A percentile compares a stretch with the other conserved stretches of the same genome.
These are phyloP conservation scores for Chrysanthemum lavandulifolium DNA, from an alignment of 129 eudicot genomes.

Conservation along the genomic window DNA sequence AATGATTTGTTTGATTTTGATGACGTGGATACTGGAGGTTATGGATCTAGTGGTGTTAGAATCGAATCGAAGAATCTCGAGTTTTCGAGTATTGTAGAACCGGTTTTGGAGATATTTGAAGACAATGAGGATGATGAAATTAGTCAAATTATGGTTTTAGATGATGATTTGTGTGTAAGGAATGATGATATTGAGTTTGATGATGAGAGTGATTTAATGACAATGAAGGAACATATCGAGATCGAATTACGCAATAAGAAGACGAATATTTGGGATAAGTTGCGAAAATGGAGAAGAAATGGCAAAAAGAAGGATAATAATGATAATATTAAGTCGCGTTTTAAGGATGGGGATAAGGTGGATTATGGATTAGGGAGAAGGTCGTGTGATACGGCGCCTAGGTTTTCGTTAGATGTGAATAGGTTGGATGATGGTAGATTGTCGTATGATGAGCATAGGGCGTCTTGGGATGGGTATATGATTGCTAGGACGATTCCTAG, in stretches of 20 bases:
- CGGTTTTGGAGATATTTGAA: slow-evolving; percentile 23
- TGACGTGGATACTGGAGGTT: slow-evolving; percentile 25
- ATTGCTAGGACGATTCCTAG: slow-evolving; percentile 77
- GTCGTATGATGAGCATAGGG: slow-evolving; percentile 83
- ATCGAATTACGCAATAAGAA: slow-evolving; percentile 49
- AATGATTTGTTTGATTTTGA: slow-evolving; percentile 35
- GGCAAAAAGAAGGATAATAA: slow-evolving; percentile 28
- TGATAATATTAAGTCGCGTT: slow-evolving; percentile 21
- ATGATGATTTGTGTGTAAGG: slow-evolving; percentile 12
- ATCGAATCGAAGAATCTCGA: slow-evolving; percentile 69
- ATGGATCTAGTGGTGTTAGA: slow-evolving; percentile 16
- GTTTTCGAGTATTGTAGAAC: slow-evolving; percentile 31
- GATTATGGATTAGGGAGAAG: slow-evolving; percentile 56
- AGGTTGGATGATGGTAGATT: slow-evolving; percentile 46
- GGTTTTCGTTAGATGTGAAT: slow-evolving; percentile 65
- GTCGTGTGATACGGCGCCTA: slow-evolving; percentile 68
- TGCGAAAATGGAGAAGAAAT: slow-evolving; percentile 66
- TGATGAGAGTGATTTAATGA: slow-evolving; percentile 49
- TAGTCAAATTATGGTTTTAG: slow-evolving; percentile 33
- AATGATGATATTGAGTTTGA: slow-evolving; percentile 19
- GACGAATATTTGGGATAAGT: slow-evolving; percentile 46
- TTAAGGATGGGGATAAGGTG: slow-evolving; percentile 35
- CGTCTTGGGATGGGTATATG: slow-evolving; percentile 97
- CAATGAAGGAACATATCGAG: slow-evolving; percentile 87
- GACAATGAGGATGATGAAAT: slow-evolving; percentile 9